These are phyloP conservation scores for Gypsophila paniculata DNA, from an alignment of 179 eudicot genomes.

Conservation along the genomic window DNA sequence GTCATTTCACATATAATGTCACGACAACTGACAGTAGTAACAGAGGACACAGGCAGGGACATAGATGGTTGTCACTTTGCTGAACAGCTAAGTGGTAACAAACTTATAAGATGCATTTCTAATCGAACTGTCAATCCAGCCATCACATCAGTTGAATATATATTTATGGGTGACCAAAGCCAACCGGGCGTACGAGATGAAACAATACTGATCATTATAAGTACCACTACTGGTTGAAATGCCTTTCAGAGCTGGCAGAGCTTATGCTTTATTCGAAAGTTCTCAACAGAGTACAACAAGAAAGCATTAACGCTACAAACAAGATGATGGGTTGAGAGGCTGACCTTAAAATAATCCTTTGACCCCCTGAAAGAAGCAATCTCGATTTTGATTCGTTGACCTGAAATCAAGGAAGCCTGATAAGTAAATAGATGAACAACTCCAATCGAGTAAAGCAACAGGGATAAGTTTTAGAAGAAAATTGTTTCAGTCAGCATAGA, in stretches of 20 bases:
- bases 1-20: constrained; percentile 12
- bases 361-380: constrained; percentile 43
- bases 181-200: not conserved
- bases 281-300: not conserved
- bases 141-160: constrained; percentile 10
- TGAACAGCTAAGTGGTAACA: not conserved
- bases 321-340: constrained; percentile 11
- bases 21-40: not conserved
- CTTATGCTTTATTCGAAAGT: not conserved
- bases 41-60: not conserved
- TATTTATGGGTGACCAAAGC: not conserved
- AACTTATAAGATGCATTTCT: not conserved
- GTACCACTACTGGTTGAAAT: constrained; percentile 5
- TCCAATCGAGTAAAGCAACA: not conserved
- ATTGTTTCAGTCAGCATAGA: not conserved
- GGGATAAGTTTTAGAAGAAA: not conserved
- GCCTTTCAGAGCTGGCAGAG: not conserved
- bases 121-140: not conserved
- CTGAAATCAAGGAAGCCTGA: constrained; percentile 36
- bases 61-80: constrained; percentile 3
- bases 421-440: not conserved
- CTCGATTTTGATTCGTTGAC: constrained; percentile 59
- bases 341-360: constrained; percentile 68
- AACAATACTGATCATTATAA: not conserved
- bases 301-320: constrained; percentile 3